Base-by-base conservation (phyloP, 2,329 filamentous ascomycete genomes). In the Nectriaceae sp. region DNA sequence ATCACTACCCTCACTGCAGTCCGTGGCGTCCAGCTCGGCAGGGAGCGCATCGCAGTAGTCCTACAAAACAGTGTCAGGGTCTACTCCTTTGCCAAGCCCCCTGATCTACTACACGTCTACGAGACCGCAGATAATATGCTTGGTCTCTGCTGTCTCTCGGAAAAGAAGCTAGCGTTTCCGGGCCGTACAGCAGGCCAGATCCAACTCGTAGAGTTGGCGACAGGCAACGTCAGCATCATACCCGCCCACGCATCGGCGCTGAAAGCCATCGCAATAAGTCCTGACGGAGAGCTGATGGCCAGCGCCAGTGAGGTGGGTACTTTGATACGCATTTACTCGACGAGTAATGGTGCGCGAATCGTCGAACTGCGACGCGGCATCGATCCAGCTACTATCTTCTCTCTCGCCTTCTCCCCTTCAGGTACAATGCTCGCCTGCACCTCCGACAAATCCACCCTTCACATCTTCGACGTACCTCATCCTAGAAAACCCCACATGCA, bases 391-490 rank as follows among this genome's bases (percentile, higher is more conserved):
- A 84, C 85, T 45, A 88, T 97, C 57, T 96, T 89, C 71, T 93
- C 89, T 2, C 77, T 99, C 11, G 87, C 88, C 11, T 94, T 99
- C 67, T 95, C 89, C 18, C 92, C 92, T 1, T 85, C 85, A 1
- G 89, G 88, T 43, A 82, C 79, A 37, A 80, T 91, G 64, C 79
- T 97, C 11, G 94, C 94, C 21, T 93, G 91, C 53, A 97, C 93
- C 1, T 97, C 92, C 1, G 94, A 99, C 75, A 99, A 97, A 71
- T 92, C 90, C 5, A 99, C 92, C 1, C 77, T 99, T 11, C 94
- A 99, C 70, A 81, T 99, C 31, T 99, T 97, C 65, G 91, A 97
- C 63, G 78, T 97, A 1, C 87, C 87, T 4, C 79, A 81, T 50
- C 73, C 76, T 8, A 75, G 74, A 42, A 73, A 71, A 53, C 66